Percentiles rank a stretch among this genome's conserved stretches.
These are phyloP conservation scores for Mycena floridula DNA, from an alignment of 768 basidiomycete genomes.

Conservation along the genomic window DNA sequence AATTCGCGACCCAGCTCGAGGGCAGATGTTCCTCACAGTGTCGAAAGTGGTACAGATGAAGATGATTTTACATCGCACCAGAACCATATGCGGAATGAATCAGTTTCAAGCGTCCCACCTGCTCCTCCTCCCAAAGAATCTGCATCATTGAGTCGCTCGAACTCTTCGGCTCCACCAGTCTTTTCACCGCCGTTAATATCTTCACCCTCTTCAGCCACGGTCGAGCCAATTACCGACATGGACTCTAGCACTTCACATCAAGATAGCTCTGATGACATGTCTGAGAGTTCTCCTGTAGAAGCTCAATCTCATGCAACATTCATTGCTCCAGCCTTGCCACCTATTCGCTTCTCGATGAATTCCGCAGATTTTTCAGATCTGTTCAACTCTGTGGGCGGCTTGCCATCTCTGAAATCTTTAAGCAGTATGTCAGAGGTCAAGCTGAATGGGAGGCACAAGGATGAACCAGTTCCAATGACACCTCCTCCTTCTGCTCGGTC, in stretches of 20 bases:
- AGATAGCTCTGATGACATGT: constrained; percentile 38
- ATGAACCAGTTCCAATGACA: constrained; percentile 19
- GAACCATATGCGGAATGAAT: constrained; percentile 3
- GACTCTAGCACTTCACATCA: constrained; percentile 16
- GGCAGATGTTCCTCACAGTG: constrained; percentile 64
- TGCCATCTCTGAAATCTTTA: constrained; percentile 39
- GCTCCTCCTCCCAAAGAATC: constrained; percentile 37
- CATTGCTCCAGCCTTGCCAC: constrained; percentile 83
- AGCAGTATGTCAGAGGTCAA: constrained; percentile 38
- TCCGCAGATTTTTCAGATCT: constrained; percentile 77
- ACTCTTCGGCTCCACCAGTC: too few species aligned
- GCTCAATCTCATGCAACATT: constrained; percentile 67
- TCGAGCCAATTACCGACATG: background rate
- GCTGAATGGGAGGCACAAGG: constrained; percentile 6
- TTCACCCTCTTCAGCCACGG: constrained; percentile 16
- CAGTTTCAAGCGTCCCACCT: constrained; percentile 23
- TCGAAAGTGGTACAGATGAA: constrained; percentile 73
- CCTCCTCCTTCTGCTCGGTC: constrained; percentile 29
- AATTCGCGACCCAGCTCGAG: constrained; percentile 50
- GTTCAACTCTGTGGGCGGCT: constrained; percentile 51
- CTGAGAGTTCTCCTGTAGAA: constrained; percentile 61
- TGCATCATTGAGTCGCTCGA: constrained; percentile 1
- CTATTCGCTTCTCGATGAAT: constrained; percentile 87
- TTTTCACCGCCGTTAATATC: constrained; percentile 26
- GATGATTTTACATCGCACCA: constrained; percentile 49